These are phyloP conservation scores for Colletotrichum sp. DNA, from an alignment of 2,329 filamentous ascomycete species.

Conservation along the genomic window DNA sequence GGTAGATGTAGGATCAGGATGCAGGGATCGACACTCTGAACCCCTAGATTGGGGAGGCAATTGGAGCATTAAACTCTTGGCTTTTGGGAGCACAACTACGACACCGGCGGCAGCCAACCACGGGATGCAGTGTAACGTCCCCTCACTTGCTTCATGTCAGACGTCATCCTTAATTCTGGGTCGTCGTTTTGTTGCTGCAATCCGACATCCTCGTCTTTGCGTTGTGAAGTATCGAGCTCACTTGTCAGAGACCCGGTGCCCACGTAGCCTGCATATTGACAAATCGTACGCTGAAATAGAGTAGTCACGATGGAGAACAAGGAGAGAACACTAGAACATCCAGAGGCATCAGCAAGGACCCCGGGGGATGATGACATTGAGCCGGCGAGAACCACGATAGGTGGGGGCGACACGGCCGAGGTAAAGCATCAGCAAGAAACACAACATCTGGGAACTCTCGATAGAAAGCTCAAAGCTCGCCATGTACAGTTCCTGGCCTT, in stretches of 20 bases:
- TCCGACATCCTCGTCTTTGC: not conserved
- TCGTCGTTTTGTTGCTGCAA: not conserved
- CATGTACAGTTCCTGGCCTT: conserved; percentile 48
- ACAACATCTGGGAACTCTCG: conserved; percentile 37
- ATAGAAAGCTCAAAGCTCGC: conserved; percentile 43
- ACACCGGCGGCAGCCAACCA: not conserved
- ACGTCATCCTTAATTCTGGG: not conserved
- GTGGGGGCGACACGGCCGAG: not conserved
- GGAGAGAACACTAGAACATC: not conserved
- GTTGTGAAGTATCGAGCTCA: not conserved
- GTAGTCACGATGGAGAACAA: not conserved
- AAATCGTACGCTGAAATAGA: not conserved
- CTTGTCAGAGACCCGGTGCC: not conserved
- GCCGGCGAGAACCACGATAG: not conserved
- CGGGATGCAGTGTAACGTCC: not conserved
- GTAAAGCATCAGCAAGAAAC: conserved; percentile 24
- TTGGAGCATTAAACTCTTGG: not conserved
- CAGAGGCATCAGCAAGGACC: not conserved
- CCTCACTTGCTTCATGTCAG: not conserved
- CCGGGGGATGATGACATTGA: not conserved
- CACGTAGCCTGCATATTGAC: not conserved
- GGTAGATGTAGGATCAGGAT: not conserved
- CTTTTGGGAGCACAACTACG: not conserved
- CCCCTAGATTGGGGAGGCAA: not conserved
- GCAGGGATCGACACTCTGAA: not conserved